Evolutionary conservation across 495 filamentous ascomycete genomes (phyloP).

Genomic region (Ascobolus immersus): DNA sequence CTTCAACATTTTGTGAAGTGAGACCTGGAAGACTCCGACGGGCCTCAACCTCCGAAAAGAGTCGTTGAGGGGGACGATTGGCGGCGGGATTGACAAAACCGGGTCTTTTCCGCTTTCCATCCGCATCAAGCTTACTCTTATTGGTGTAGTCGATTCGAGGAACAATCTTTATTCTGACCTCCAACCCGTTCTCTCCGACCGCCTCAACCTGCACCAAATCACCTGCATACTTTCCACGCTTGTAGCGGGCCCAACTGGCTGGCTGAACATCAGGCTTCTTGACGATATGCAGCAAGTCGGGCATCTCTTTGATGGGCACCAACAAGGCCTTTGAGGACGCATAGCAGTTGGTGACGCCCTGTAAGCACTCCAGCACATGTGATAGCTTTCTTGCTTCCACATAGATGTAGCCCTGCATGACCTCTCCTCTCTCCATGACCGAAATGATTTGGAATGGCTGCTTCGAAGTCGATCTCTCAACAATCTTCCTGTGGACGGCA

Average conservation of each 20-base stretch:
- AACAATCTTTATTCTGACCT: slow-evolving; percentile 62
- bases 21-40: slow-evolving; percentile 52
- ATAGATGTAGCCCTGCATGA: slow-evolving; percentile 86
- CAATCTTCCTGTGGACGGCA: slow-evolving; percentile 60
- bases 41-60: slow-evolving; percentile 86
- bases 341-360: slow-evolving; percentile 66
- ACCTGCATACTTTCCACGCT: slow-evolving; percentile 55
- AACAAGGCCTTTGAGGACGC: slow-evolving; percentile 56
- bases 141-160: slow-evolving; percentile 79
- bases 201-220: slow-evolving; percentile 88
- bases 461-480: slow-evolving; percentile 46
- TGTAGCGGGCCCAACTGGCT: slow-evolving; percentile 77
- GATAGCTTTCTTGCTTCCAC: slow-evolving; percentile 68
- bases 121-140: slow-evolving; percentile 27
- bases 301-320: slow-evolving; percentile 93
- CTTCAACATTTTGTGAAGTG: slow-evolving; percentile 16
- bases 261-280: slow-evolving; percentile 69
- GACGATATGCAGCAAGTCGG: slow-evolving; percentile 67
- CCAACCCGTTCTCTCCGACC: slow-evolving; percentile 74
- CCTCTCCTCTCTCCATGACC: slow-evolving; percentile 66
- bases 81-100: slow-evolving; percentile 21
- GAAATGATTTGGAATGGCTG: slow-evolving; percentile 56
- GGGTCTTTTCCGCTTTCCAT: slow-evolving; percentile 55
- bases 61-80: slow-evolving; percentile 53
- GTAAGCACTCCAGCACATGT: slow-evolving; percentile 56